Evolutionary conservation across 2,329 filamentous ascomycete genomes (phyloP).

Genomic region (Chaetothyriales sp.): DNA sequence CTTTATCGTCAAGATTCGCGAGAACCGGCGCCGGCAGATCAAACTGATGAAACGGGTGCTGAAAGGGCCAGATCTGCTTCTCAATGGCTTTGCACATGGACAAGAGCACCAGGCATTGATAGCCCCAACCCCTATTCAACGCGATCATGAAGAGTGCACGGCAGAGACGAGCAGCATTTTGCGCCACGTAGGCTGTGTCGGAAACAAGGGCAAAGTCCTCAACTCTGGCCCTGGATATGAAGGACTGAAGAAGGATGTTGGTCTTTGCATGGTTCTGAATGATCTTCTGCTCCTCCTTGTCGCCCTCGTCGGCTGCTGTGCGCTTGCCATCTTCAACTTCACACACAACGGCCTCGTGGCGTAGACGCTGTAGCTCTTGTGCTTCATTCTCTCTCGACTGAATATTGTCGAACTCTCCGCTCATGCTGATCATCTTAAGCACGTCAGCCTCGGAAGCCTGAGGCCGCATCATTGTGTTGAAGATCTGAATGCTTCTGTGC

Average conservation of each 20-base stretch:
- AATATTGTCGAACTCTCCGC: conserved; percentile 94
- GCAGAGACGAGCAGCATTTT: conserved; percentile 89
- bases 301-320: conserved; percentile 38
- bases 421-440: conserved; percentile 92
- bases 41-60: conserved; percentile 91
- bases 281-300: conserved; percentile 57
- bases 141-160: conserved; percentile 95
- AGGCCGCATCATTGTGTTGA: conserved; percentile 87
- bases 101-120: conserved; percentile 80
- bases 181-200: conserved; percentile 85
- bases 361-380: conserved; percentile 65
- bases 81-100: conserved; percentile 95
- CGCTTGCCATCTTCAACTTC: conserved; percentile 56
- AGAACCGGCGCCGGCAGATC: conserved; percentile 73
- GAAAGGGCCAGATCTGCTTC: conserved; percentile 84
- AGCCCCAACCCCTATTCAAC: conserved; percentile 84
- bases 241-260: conserved; percentile 85
- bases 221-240: conserved; percentile 72
- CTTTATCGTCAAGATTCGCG: conserved; percentile 70
- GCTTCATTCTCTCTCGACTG: conserved; percentile 82
- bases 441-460: conserved; percentile 80
- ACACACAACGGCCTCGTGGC: conserved; percentile 56
- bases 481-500: conserved; percentile 85
- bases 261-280: conserved; percentile 72
- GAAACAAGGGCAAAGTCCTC: conserved; percentile 91